Conservation (phyloP, 768 basidiomycete species). For the Lyophyllum shimeji region DNA sequence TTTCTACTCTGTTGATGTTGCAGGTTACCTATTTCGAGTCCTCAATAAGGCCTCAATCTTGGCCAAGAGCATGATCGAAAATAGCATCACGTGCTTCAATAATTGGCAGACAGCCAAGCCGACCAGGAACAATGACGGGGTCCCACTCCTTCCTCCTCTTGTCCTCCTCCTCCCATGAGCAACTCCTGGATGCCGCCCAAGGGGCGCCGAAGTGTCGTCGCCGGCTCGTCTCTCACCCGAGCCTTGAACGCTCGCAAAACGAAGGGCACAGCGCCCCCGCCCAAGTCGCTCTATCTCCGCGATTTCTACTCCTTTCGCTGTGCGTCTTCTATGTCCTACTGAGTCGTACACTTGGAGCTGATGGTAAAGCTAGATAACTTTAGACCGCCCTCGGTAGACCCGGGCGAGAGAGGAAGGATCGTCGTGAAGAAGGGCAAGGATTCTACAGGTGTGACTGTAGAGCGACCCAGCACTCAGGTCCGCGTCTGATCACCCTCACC, state of each 20-base stretch:
- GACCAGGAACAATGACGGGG: neutral
- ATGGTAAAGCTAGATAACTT: conserved; percentile 57
- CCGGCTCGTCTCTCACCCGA: conserved; percentile 63
- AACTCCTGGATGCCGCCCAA: conserved; percentile 55
- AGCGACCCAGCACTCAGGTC: conserved; percentile 69
- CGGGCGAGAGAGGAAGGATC: conserved; percentile 62
- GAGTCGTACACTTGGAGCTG: neutral
- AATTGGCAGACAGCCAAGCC: neutral
- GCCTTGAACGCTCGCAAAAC: conserved; percentile 71
- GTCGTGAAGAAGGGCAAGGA: conserved; percentile 58
- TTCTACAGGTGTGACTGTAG: conserved; percentile 52
- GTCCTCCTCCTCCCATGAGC: conserved; percentile 33
- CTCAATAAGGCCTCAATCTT: too few relatives aligned
- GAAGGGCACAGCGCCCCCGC: conserved; percentile 44
- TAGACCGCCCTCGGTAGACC: conserved; percentile 71
- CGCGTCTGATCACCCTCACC: too few relatives aligned
- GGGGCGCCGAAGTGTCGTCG: conserved; percentile 58
- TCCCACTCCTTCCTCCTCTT: neutral
- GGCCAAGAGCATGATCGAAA: neutral
- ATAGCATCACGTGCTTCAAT: neutral
- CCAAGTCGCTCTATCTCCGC: conserved; percentile 49
- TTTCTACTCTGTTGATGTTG: too few relatives aligned
- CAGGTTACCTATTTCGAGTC: too few relatives aligned
- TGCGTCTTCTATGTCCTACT: conserved; percentile 33
- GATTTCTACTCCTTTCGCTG: conserved; percentile 82